These are phyloP conservation scores for Iberis amara DNA, from an alignment of 441 rosid species.

Conservation along the genomic window DNA sequence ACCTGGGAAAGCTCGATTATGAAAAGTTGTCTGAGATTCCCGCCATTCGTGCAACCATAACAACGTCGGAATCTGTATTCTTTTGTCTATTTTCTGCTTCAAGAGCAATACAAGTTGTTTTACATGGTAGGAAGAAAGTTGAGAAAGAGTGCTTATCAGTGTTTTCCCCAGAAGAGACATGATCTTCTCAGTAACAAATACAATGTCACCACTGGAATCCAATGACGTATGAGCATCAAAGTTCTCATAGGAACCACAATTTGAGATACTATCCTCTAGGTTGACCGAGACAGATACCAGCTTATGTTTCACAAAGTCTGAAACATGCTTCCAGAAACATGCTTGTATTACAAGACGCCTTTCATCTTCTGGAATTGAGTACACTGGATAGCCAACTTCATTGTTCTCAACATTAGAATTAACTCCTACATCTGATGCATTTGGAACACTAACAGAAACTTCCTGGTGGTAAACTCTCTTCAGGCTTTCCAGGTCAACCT, in stretches of 20 bases:
- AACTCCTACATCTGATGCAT: slow-evolving; percentile 31
- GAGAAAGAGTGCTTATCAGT: slow-evolving; percentile 42
- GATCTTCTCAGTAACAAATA: slow-evolving; percentile 36
- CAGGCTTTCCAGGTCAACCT: slow-evolving; percentile 57
- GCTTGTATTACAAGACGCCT: slow-evolving; percentile 61
- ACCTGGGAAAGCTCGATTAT: slow-evolving; percentile 33
- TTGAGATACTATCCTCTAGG: slow-evolving; percentile 38
- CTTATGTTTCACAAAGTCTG: slow-evolving; percentile 56
- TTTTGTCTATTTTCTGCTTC: slow-evolving; percentile 53
- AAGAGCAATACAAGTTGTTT: slow-evolving; percentile 47
- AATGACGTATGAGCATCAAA: slow-evolving; percentile 34
- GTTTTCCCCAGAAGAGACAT: slow-evolving; percentile 43
- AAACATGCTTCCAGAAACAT: slow-evolving; percentile 80
- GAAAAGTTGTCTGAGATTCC: slow-evolving; percentile 39
- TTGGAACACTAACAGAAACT: slow-evolving; percentile 30
- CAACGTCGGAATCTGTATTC: slow-evolving; percentile 45
- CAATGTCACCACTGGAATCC: slow-evolving; percentile 36
- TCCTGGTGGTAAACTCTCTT: slow-evolving; percentile 42
- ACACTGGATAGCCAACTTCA: slow-evolving; percentile 33
- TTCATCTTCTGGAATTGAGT: slow-evolving; percentile 68
- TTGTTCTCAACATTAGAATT: slow-evolving; percentile 29
- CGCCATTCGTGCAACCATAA: slow-evolving; percentile 57
- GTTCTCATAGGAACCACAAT: slow-evolving; percentile 32
- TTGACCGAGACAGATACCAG: slow-evolving; percentile 38
- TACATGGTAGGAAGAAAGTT: slow-evolving; percentile 68